Evolutionary conservation across 2,329 filamentous ascomycete genomes (phyloP).

Genomic region (Dothidotthia symphoricarpi): DNA sequence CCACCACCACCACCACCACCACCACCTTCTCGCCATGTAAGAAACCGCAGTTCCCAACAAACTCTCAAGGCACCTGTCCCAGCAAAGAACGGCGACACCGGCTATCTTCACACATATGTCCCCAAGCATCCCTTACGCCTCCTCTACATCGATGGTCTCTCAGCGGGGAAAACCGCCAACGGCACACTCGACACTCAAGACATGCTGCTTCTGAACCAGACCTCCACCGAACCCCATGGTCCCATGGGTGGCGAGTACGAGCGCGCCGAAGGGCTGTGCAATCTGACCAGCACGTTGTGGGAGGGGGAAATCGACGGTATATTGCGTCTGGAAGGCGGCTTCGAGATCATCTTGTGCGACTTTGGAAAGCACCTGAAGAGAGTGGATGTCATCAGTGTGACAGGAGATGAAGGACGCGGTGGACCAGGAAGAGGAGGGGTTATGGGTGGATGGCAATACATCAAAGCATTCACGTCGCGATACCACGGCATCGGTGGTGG

Average conservation of each 20-base stretch:
- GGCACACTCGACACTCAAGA: conserved; percentile 70
- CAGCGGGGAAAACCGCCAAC: conserved; percentile 62
- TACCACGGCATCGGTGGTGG: conserved; percentile 48
- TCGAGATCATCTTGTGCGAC: conserved; percentile 68
- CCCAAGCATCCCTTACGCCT: conserved; percentile 58
- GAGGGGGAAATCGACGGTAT: conserved; percentile 58
- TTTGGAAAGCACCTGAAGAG: conserved; percentile 49
- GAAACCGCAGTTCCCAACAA: conserved; percentile 6
- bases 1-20: conserved; percentile 1
- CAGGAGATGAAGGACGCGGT: neutral
- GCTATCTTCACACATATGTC: conserved; percentile 67
- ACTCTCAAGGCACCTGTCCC: neutral
- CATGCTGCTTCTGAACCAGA: conserved; percentile 53
- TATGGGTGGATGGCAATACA: conserved; percentile 34
- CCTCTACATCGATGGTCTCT: conserved; percentile 69
- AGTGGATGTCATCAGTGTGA: conserved; percentile 13
- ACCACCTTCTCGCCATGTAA: neutral
- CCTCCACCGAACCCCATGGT: conserved; percentile 3
- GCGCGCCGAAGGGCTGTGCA: conserved; percentile 59
- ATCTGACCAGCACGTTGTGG: conserved; percentile 53
- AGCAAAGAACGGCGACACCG: conserved; percentile 26
- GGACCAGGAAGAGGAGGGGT: neutral
- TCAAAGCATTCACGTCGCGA: conserved; percentile 43
- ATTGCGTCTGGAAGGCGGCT: conserved; percentile 67
- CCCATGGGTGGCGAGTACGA: conserved; percentile 48